Base-by-base conservation (phyloP, 1,284 basidiomycete species). In the Agroathelia rolfsii region DNA sequence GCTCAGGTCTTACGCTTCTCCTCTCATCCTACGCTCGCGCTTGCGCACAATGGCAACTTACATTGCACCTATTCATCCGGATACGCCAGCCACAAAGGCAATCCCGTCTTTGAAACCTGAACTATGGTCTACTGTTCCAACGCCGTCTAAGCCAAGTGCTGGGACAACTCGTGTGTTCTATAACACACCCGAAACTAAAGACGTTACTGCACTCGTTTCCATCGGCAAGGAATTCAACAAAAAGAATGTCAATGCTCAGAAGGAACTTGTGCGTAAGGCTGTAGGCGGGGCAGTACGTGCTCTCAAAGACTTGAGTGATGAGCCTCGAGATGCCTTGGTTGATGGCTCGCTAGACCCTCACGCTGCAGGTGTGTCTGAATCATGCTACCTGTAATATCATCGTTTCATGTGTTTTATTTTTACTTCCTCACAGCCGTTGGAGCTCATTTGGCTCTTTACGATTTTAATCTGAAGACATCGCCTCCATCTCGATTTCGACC, bases 331-430 rank as follows among this genome's bases (percentile, higher is more conserved):
- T 22, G 69, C 79, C 15, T 40, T 60, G 10, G 54, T 85, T 29
- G 80, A 85, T 50, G 69, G 65, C 29, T 64, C 67, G n/a, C 40
- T 53, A 1, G 81, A 87, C 51, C 64, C 79, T 9, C 83, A 88
- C 44, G 79, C 82, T 40, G 74, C 81, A 37, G 77, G 80, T 81
- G n/a, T n/a, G n/a, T n/a, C n/a, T n/a, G n/a, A n/a, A n/a, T n/a
- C n/a, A n/a, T n/a, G n/a, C n/a, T n/a, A 41, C 34, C 58, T 23
- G 24, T 3, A 10, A 27, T 13, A 14, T 19, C 32, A 1, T 2
- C 6, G 28, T 20, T 4, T n/a, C 6, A n/a, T n/a, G 4, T 11
- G 7, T 8, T 4, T 1, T 15, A 10, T 6, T 19, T 41, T 16
- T 11, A 10, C 29, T 24, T 38, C 7, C 15, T 31, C 20, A 27